Base-by-base conservation (phyloP, 2,329 filamentous ascomycete genomes). In the Annulohypoxylon truncatum region DNA sequence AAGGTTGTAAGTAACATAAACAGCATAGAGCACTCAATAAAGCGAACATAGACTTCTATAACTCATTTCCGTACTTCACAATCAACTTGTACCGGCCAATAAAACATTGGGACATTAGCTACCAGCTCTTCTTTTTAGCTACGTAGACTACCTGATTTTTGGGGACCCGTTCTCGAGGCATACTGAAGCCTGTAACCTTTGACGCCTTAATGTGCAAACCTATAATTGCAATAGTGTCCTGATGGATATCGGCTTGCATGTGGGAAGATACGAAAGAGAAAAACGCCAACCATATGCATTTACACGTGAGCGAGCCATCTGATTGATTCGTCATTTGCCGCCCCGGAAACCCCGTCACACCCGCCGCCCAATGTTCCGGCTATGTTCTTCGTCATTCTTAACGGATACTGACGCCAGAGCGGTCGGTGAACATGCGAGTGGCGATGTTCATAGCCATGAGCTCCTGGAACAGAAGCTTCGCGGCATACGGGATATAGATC, bases 371-470 rank as follows among this genome's bases (percentile, higher is more conserved):
- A 24, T 35, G 3, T 20, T 12, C 15, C 29, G 22, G 12, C 13
- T 13, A 35, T 15, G 35, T 47, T 28, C 44, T 24, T 29, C 22
- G 44, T 28, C n/a, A 31, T 53, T 38, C 29, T 64, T 80, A 91
- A 70, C 91, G 87, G 69, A 93, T 88, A 44, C 89, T 89, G 61
- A 92, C 89, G 58, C 91, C 92, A 13, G 91, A 93, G 64, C 92
- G 84, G 78, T 92, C 92, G 38, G 95, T 98, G 79, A 97, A 99
- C 94, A 99, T 95, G 78, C 96, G 90, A 29, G 95, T 91, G 9
- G 96, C 95, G 79, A 99, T 98, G 80, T 98, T 98, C 96, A 99
- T 99, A 52, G 94, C 91, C 77, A 94, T 93, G 72, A 99, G 84
- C 83, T 99, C 96, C 83, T 99, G 96, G 90, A 99, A 99, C 53